Conservation (phyloP, 1,284 basidiomycete species). For the Tylopilus sp. region DNA sequence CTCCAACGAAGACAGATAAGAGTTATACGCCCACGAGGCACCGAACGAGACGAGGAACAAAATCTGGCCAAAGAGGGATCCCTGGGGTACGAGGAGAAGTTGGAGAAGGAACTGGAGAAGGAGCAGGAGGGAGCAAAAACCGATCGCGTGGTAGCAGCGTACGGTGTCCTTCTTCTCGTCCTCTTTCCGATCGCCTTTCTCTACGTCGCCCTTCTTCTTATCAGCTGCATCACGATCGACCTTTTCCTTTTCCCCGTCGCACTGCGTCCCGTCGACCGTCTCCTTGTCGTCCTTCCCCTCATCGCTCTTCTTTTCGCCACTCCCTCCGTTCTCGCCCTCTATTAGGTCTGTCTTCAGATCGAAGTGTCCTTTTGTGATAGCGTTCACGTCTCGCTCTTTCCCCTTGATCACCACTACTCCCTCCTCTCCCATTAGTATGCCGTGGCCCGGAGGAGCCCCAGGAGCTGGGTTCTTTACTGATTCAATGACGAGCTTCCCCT, state of each 20-base stretch:
- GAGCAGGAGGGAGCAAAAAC: constrained; percentile 8
- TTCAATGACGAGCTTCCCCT: constrained; percentile 7
- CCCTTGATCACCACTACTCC: constrained; percentile 28
- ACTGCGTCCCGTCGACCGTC: neutral
- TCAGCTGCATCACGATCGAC: neutral
- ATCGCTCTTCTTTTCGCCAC: neutral
- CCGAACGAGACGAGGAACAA: constrained; percentile 30
- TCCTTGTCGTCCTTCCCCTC: neutral
- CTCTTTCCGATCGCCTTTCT: neutral
- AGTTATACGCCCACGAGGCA: constrained; percentile 27
- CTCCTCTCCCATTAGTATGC: constrained; percentile 12
- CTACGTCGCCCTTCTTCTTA: neutral
- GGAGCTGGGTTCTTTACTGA: constrained; percentile 1
- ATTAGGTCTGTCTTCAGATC: constrained; percentile 3
- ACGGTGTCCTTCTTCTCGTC: neutral
- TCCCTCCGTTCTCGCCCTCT: neutral
- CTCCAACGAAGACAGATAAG: constrained; percentile 25
- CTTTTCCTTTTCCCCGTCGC: too few species aligned
- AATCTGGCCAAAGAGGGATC: constrained; percentile 27
- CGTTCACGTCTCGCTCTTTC: constrained; percentile 28
- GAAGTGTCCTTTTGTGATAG: constrained; percentile 29
- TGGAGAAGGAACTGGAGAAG: constrained; percentile 27
- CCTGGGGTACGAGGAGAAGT: constrained; percentile 26
- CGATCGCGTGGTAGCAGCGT: constrained; percentile 16
- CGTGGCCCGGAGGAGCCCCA: constrained; percentile 23